Evolutionary conservation across 2,329 filamentous ascomycete species (phyloP).

Genomic region (Fusarium multiceps): DNA sequence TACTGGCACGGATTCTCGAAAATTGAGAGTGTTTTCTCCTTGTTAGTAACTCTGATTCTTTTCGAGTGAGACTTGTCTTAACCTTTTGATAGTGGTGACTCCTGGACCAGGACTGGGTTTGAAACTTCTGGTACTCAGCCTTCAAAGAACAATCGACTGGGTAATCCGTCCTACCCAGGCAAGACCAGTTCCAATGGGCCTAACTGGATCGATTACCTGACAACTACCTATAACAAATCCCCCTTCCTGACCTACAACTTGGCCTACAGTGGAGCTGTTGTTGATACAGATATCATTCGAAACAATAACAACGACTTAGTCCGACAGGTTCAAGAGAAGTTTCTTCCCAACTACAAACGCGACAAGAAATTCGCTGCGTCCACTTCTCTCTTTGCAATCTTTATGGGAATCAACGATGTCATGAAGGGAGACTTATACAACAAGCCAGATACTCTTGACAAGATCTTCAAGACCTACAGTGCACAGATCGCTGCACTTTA

Average conservation of each 20-base stretch:
- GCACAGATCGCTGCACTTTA: neutral
- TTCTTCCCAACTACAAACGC: neutral
- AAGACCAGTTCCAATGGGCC: neutral
- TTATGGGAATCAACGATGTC: neutral
- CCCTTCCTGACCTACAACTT: constrained; percentile 1
- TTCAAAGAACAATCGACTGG: neutral
- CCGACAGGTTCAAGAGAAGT: neutral
- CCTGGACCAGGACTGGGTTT: neutral
- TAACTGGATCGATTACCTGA: neutral
- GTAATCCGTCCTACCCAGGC: neutral
- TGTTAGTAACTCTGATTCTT: neutral
- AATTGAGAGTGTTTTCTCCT: neutral
- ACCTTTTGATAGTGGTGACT: neutral
- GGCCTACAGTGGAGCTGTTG: neutral
- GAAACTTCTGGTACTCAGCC: neutral
- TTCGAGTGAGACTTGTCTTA: no score
- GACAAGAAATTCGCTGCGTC: neutral
- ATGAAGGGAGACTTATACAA: neutral
- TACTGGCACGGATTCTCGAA: neutral
- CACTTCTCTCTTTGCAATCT: neutral
- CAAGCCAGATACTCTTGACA: neutral
- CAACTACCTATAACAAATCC: neutral
- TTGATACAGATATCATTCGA: neutral
- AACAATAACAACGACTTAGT: neutral
- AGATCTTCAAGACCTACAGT: neutral